phyloP scores from a whole-genome alignment of 257 asterid species.

The Jasminum sambac region DNA sequence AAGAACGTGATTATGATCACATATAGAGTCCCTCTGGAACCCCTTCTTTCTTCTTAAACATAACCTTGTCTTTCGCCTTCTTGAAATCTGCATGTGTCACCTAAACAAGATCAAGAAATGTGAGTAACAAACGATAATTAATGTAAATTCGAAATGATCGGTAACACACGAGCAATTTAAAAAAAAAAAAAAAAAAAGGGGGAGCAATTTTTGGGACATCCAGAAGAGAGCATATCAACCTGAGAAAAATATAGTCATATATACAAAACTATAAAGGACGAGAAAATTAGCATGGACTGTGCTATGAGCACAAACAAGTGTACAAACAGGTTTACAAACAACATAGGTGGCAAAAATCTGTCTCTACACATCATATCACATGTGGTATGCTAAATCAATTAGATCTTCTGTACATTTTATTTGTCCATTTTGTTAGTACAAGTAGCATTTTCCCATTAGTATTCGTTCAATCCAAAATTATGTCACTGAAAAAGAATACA shows the following conservation, averaged over 20 bases:
- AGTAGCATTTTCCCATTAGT: too few species aligned
- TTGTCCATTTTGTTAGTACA: too few species aligned
- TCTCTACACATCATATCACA: too few species aligned
- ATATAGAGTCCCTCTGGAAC: conserved; percentile 59
- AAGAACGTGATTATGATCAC: conserved; percentile 32
- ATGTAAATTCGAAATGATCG: not conserved
- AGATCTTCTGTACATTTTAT: too few species aligned
- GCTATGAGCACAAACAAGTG: too few species aligned
- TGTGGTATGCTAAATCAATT: too few species aligned
- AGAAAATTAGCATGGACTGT: too few species aligned
- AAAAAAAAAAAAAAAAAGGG: too few species aligned
- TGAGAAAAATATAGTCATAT: not conserved
- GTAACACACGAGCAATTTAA: not conserved
- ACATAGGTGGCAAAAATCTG: too few species aligned
- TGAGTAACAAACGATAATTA: conserved; percentile 10
- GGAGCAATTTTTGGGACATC: not conserved
- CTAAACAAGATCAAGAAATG: conserved; percentile 17
- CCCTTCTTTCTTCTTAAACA: conserved; percentile 64
- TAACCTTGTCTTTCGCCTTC: conserved; percentile 61
- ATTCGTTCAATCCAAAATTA: not conserved
- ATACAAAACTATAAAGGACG: not conserved
- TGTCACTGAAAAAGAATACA: not conserved
- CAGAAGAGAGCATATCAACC: not conserved
- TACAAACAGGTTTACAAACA: too few species aligned
- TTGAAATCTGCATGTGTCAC: conserved; percentile 55